Evolutionary conservation across 1,284 basidiomycete genomes (phyloP), one percentile per base, ranked within the genome.

Genomic region (Coniophora puteana): DNA sequence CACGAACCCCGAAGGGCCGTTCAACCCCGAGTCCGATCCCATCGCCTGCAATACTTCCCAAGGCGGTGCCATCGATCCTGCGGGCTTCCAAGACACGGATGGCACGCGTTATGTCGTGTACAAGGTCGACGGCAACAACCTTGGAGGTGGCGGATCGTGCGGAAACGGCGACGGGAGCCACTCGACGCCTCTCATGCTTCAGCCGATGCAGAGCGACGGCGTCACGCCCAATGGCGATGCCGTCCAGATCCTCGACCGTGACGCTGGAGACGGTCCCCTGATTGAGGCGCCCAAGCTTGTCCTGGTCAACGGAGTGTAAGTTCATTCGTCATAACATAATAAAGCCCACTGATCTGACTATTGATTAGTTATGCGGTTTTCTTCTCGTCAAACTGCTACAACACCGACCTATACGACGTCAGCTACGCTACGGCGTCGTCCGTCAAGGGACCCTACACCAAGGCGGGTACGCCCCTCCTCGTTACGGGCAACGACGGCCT

Each of bases 21-120:
- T 49, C 43, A 50, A 46, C 10, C 51, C 52, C 1, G 36, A 44
- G n/a, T 25, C 43, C 8, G 34, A 42, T 6, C 45, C 52, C 2
- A 44, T 55, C 29, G 44, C 46, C 22, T 54, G 52, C 38, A 45
- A 50, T 22, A 47, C 48, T 23, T 32, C 31, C 16, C 43, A 48
- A 17, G 53, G 52, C 10, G 52, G 52, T 14, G 52, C 46, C 1
- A 55, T 54, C 26, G 53, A 55, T 25, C 47, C 53, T 8, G 51
- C 52, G 3, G 52, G 53, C 4, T 53, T 52, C 43, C 41, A 47
- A 23, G 48, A 52, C 23, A 39, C 43, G 5, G 41, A 49, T 16
- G 51, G 52, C 4, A 38, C 43, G 20, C 44, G 40, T 3, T 55
- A 47, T 18, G 40, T 53, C 26, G 46, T 53, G 12, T 54, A 50